phyloP scores from a whole-genome alignment of 2,329 filamentous ascomycete genomes.

The Colletotrichum endophyticum region DNA sequence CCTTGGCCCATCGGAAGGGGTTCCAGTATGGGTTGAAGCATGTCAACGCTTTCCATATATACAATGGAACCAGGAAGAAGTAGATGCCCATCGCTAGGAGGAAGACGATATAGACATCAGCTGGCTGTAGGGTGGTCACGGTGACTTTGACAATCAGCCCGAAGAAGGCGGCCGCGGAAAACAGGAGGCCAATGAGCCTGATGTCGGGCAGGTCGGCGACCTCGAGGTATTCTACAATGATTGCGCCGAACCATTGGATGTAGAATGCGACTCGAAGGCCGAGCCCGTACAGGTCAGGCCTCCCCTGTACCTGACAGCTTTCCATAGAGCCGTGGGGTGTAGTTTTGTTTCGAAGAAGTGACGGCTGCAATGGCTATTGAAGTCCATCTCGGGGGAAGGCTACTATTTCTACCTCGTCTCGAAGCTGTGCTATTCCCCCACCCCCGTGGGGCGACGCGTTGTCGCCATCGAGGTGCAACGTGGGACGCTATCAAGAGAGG shows the following conservation, averaged over 20 bases:
- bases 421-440: background rate
- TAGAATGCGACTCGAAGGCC: conserved; percentile 40
- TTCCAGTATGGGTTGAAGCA: conserved; percentile 34
- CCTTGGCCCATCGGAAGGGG: conserved; percentile 30
- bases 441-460: background rate
- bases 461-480: conserved; percentile 6
- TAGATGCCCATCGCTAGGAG: conserved; percentile 34
- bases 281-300: conserved; percentile 37
- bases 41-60: conserved; percentile 35
- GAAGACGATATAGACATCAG: conserved; percentile 36
- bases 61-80: conserved; percentile 36
- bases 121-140: conserved; percentile 25
- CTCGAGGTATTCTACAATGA: conserved; percentile 34
- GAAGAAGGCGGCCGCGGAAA: conserved; percentile 28
- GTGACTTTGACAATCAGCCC: conserved; percentile 32
- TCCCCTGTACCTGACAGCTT: conserved; percentile 28
- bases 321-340: conserved; percentile 16
- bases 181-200: conserved; percentile 35
- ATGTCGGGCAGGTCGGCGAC: conserved; percentile 30
- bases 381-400: background rate
- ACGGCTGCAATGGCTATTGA: background rate
- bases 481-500: background rate
- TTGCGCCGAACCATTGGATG: conserved; percentile 38
- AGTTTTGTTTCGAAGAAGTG: background rate
- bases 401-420: background rate